These are phyloP conservation scores for Osmozyma mogii DNA, from an alignment of 805 yeast genomes.

Conservation along the genomic window DNA sequence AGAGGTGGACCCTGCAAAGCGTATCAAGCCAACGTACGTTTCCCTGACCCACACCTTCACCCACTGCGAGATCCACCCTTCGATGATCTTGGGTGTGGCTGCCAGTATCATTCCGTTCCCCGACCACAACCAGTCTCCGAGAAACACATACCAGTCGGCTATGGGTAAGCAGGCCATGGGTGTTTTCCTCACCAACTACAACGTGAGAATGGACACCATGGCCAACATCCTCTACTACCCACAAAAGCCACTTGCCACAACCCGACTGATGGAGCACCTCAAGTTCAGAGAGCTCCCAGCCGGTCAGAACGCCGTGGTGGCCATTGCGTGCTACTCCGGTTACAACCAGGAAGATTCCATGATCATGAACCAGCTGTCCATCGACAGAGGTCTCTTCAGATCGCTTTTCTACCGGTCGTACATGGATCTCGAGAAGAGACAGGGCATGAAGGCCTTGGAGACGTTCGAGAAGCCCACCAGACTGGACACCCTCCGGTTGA, in stretches of 20 bases:
- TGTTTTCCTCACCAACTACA: conserved; percentile 89
- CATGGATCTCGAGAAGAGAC: conserved; percentile 97
- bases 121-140: conserved; percentile 98
- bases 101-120: conserved; percentile 99
- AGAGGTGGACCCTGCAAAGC: conserved; percentile 66
- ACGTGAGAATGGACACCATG: conserved; percentile 99
- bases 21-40: conserved; percentile 64
- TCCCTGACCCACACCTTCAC: conserved; percentile 73
- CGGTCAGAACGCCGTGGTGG: conserved; percentile 98
- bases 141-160: conserved; percentile 98
- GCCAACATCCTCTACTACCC: conserved; percentile 96
- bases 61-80: conserved; percentile 98
- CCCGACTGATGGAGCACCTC: conserved; percentile 94
- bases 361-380: conserved; percentile 98
- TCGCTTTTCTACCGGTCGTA: conserved; percentile 94
- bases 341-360: conserved; percentile 99
- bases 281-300: conserved; percentile 98
- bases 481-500: conserved; percentile 87
- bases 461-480: conserved; percentile 96
- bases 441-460: conserved; percentile 97
- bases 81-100: conserved; percentile 97
- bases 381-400: conserved; percentile 93
- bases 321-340: conserved; percentile 96
- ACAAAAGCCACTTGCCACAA: conserved; percentile 95
- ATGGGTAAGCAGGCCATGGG: conserved; percentile 99